Evolutionary conservation across 2,329 filamentous ascomycete species (phyloP).

Genomic region (Colletotrichum truncatum): DNA sequence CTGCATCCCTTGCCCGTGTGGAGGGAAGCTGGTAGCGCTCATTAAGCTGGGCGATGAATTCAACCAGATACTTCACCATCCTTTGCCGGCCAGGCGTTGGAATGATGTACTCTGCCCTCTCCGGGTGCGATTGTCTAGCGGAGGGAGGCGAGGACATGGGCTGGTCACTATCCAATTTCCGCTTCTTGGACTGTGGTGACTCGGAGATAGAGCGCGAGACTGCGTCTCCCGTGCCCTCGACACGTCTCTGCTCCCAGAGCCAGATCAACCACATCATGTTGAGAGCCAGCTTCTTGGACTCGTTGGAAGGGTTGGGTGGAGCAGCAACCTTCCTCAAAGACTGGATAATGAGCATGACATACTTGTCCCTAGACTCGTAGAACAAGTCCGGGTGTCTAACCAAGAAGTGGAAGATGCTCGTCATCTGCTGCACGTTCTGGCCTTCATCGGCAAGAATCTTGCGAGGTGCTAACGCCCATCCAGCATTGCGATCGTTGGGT

Average conservation of each 20-base stretch:
- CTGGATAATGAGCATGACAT: conserved; percentile 87
- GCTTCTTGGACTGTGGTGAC: conserved; percentile 79
- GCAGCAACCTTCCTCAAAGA: conserved; percentile 88
- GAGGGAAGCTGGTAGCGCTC: conserved; percentile 85
- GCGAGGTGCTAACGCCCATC: conserved; percentile 90
- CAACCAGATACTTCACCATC: conserved; percentile 93
- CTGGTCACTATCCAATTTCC: conserved; percentile 75
- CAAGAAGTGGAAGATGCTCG: conserved; percentile 96
- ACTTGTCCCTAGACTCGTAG: conserved; percentile 93
- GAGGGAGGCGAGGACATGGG: conserved; percentile 64
- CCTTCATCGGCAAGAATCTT: conserved; percentile 94
- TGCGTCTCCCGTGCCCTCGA: conserved; percentile 64
- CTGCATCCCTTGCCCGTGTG: conserved; percentile 68
- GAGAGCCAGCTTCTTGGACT: conserved; percentile 90
- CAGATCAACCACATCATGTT: conserved; percentile 92
- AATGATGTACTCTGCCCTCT: conserved; percentile 74
- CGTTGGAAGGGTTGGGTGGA: conserved; percentile 84
- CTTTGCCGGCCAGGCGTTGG: conserved; percentile 74
- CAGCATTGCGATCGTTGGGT: conserved; percentile 76
- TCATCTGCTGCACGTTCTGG: conserved; percentile 94
- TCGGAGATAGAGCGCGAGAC: conserved; percentile 60
- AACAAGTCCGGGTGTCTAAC: conserved; percentile 93
- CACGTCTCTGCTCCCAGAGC: conserved; percentile 89
- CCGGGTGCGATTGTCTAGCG: conserved; percentile 54
- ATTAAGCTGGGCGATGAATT: conserved; percentile 90